Base-by-base conservation (phyloP, 768 basidiomycete genomes). In the Leccinum obscurum region DNA sequence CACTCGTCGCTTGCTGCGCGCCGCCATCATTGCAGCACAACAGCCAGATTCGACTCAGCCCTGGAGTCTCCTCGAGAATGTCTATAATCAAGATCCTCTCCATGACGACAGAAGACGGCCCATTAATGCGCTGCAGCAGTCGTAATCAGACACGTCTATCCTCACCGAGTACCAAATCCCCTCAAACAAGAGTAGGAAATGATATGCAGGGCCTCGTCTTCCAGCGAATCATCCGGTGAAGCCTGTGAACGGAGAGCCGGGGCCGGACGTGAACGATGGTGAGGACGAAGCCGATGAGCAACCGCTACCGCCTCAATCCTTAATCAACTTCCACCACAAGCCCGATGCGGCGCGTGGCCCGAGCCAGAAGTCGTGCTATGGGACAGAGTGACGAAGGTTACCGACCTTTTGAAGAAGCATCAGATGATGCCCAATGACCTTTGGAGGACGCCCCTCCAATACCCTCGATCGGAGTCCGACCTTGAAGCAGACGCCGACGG, bases 371-470 rank as follows among this genome's bases (percentile, higher is more conserved):
- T 62, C 59, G 57, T 52, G 56, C 57, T 20, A 53, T 61, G 14
- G 64, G 73, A 11, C 80, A 82, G 54, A 80, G 80, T 52, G 85
- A 82, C 35, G 82, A 84, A 24, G 79, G 77, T 39, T 83, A 85
- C 46, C 71, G 80, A 4, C 79, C 84, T 13, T 81, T 84, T 0
- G 77, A 72, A 22, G 77, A 72, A 22, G 80, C 75, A 3, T 80
- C 85, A 35, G 77, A 78, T 17, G 83, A 84, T 53, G 84, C 80
- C 0, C 84, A 86, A 55, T 86, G 81, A 1, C 85, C 84, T 8
- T 66, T 82, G n/a, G 87, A 84, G 51, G 83, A 85, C 24, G 81
- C 77, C 5, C 78, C 75, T 11, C 82, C 72, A 13, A 79, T 73
- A 6, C 74, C 73, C 3, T 75, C 76, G 3, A 15, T 39, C 37